These are phyloP conservation scores for Pseudofabraea citricarpa DNA, from an alignment of 2,329 filamentous ascomycete species.

Conservation along the genomic window DNA sequence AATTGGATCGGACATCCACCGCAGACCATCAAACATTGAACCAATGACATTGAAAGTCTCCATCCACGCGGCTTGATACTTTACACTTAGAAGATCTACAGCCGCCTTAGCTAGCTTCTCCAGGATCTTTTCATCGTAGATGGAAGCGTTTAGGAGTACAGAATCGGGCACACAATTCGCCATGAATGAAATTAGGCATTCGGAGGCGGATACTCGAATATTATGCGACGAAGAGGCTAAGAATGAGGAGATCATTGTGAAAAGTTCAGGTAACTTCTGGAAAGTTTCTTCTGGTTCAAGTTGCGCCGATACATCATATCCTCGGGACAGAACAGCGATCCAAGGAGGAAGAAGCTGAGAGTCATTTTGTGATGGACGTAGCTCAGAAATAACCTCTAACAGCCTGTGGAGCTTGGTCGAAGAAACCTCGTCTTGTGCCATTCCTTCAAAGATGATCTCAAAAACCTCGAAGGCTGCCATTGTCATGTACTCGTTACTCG, in stretches of 20 bases:
- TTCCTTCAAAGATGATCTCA: slow-evolving; percentile 90
- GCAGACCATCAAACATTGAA: slow-evolving; percentile 80
- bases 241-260: slow-evolving; percentile 74
- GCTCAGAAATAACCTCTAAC: slow-evolving; percentile 84
- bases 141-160: slow-evolving; percentile 80
- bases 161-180: slow-evolving; percentile 82
- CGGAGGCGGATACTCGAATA: slow-evolving; percentile 88
- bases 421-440: slow-evolving; percentile 79
- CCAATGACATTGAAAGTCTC: slow-evolving; percentile 88
- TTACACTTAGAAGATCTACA: slow-evolving; percentile 74
- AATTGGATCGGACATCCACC: slow-evolving; percentile 79
- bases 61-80: slow-evolving; percentile 91
- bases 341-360: slow-evolving; percentile 91
- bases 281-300: slow-evolving; percentile 89
- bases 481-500: slow-evolving; percentile 90
- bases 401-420: slow-evolving; percentile 86
- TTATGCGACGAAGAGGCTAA: slow-evolving; percentile 85
- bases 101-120: slow-evolving; percentile 74
- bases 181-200: slow-evolving; percentile 90
- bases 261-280: slow-evolving; percentile 80
- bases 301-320: slow-evolving; percentile 89
- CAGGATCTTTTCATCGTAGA: slow-evolving; percentile 86
- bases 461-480: slow-evolving; percentile 97
- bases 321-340: slow-evolving; percentile 92
- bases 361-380: slow-evolving; percentile 89